phyloP scores from a whole-genome alignment of 148 eudicot species.

The Nepenthes mirabilis region DNA sequence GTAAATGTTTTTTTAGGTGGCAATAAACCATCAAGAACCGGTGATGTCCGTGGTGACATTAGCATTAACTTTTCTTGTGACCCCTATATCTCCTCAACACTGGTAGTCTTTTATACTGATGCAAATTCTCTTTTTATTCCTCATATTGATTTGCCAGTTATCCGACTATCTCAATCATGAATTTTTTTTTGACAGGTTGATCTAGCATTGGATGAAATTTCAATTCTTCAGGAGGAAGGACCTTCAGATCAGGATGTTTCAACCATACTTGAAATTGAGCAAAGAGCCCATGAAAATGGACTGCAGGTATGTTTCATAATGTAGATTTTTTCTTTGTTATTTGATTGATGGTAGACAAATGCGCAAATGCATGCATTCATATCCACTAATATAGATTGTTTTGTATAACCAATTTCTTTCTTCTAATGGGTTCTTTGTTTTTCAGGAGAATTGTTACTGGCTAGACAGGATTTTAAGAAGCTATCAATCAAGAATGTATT shows the following conservation, averaged over 20 bases:
- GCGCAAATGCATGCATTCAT: too few species aligned
- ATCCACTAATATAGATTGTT: neutral
- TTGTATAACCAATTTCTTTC: conserved; percentile 1
- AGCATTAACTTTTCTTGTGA: conserved; percentile 76
- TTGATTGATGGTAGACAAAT: neutral
- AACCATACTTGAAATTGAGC: conserved; percentile 80
- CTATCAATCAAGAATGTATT: conserved; percentile 79
- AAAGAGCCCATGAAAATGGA: conserved; percentile 88
- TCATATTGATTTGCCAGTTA: neutral
- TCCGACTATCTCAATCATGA: conserved; percentile 2
- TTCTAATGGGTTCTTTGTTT: neutral
- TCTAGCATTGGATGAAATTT: conserved; percentile 67
- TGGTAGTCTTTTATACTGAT: conserved; percentile 29
- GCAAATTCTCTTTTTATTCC: neutral
- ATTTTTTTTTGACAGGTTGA: conserved; percentile 42
- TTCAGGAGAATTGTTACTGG: conserved; percentile 79
- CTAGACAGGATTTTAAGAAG: conserved; percentile 70
- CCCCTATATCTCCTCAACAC: conserved; percentile 58
- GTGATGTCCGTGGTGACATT: conserved; percentile 75
- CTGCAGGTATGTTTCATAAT: conserved; percentile 34
- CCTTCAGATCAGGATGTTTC: conserved; percentile 68
- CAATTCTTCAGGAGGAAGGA: conserved; percentile 71
- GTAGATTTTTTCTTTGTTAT: neutral
- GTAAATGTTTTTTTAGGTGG: conserved; percentile 92
- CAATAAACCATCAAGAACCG: conserved; percentile 79